Evolutionary conservation across 2,329 filamentous ascomycete species (phyloP).

Genomic region (Alternaria metachromatica): DNA sequence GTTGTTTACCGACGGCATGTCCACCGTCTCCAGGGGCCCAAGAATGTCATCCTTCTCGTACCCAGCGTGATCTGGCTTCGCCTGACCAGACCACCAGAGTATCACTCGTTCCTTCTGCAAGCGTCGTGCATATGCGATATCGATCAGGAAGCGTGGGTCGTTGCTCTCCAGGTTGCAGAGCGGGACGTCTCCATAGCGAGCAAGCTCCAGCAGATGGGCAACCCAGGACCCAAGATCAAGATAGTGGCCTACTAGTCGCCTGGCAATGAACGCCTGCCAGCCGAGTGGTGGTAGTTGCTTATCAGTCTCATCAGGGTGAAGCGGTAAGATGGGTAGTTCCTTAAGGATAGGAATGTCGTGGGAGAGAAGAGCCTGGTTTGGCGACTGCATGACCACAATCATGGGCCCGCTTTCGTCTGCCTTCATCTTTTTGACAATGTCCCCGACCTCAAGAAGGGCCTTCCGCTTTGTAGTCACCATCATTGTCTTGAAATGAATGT

Average conservation of each 20-base stretch:
- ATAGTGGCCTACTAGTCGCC: conserved; percentile 86
- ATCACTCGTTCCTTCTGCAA: conserved; percentile 92
- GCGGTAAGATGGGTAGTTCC: conserved; percentile 81
- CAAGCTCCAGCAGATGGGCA: conserved; percentile 82
- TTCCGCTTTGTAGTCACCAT: conserved; percentile 91
- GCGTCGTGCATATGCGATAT: conserved; percentile 89
- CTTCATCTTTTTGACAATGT: conserved; percentile 87
- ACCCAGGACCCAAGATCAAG: conserved; percentile 94
- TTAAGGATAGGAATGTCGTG: conserved; percentile 85
- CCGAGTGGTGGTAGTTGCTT: conserved; percentile 88
- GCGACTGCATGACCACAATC: conserved; percentile 89
- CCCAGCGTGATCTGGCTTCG: conserved; percentile 91
- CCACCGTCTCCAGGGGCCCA: conserved; percentile 81
- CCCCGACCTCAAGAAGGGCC: conserved; percentile 84
- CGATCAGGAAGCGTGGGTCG: conserved; percentile 92
- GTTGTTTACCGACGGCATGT: conserved; percentile 93
- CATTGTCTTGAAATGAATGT: conserved; percentile 81
- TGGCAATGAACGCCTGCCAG: conserved; percentile 90
- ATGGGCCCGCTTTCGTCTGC: conserved; percentile 82
- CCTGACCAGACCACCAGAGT: conserved; percentile 91
- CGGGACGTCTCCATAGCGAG: conserved; percentile 91
- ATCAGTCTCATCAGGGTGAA: conserved; percentile 83
- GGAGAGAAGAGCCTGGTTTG: conserved; percentile 78
- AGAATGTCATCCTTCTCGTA: conserved; percentile 92
- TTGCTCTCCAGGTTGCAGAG: conserved; percentile 95